These are phyloP conservation scores for Thymus quinquecostatus DNA, from an alignment of 257 asterid genomes.

Conservation along the genomic window DNA sequence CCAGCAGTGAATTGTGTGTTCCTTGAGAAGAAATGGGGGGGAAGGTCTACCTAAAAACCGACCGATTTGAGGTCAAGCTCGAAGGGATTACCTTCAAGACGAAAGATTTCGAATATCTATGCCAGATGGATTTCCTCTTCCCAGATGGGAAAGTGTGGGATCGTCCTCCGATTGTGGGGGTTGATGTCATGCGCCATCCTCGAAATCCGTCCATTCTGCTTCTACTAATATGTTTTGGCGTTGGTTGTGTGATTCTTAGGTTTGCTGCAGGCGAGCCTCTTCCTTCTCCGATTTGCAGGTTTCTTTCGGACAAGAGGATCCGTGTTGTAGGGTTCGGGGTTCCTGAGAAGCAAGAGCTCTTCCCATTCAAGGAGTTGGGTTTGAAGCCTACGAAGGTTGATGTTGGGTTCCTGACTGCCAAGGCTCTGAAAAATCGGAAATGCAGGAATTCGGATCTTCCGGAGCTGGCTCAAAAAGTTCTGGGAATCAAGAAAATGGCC, in stretches of 20 bases:
- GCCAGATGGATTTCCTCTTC: slow-evolving; percentile 72
- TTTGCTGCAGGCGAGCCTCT: slow-evolving; percentile 54
- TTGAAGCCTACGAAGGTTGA: slow-evolving; percentile 49
- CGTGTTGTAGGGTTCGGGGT: slow-evolving; percentile 79
- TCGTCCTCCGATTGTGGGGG: slow-evolving; percentile 70
- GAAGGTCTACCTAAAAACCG: slow-evolving; percentile 64
- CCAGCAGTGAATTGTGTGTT: background rate
- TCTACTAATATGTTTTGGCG: slow-evolving; percentile 70
- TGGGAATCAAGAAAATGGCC: slow-evolving; percentile 70
- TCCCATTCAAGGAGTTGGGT: slow-evolving; percentile 69
- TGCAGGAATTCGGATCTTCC: slow-evolving; percentile 64
- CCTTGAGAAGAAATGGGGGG: slow-evolving; percentile 55
- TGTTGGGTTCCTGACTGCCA: slow-evolving; percentile 75
- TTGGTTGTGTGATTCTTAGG: slow-evolving; percentile 76
- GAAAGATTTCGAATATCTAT: slow-evolving; percentile 68
- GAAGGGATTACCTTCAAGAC: slow-evolving; percentile 88
- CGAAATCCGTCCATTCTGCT: slow-evolving; percentile 64
- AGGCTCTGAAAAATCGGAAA: slow-evolving; percentile 51
- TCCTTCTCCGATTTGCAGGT: slow-evolving; percentile 51
- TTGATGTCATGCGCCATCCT: slow-evolving; percentile 88
- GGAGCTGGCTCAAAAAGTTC: slow-evolving; percentile 61
- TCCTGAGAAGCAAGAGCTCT: slow-evolving; percentile 70
- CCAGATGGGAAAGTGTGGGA: slow-evolving; percentile 70
- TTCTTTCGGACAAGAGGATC: slow-evolving; percentile 66
- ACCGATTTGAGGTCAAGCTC: slow-evolving; percentile 78